These are phyloP conservation scores for Phytophthora chlamydospora DNA, from an alignment of 352 stramenopile genomes.

Conservation along the genomic window DNA sequence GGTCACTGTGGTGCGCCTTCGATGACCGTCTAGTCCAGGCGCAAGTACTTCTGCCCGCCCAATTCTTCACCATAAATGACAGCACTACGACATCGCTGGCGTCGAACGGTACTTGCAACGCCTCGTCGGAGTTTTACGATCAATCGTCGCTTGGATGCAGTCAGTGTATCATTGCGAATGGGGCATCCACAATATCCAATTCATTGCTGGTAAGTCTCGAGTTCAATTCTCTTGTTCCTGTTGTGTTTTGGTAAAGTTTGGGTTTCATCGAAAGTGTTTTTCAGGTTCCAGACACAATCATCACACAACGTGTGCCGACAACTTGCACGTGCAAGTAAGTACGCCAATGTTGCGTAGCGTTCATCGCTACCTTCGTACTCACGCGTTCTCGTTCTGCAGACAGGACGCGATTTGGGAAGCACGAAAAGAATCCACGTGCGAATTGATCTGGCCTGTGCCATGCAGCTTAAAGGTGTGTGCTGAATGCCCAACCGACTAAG, in stretches of 20 bases:
- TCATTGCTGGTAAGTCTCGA: constrained; percentile 40
- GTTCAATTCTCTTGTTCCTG: background rate
- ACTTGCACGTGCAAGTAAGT: constrained; percentile 57
- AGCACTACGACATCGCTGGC: constrained; percentile 5
- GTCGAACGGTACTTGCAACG: constrained; percentile 37
- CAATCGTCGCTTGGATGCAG: constrained; percentile 59
- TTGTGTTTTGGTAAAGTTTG: background rate
- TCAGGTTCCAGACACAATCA: constrained; percentile 43
- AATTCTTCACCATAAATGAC: constrained; percentile 13
- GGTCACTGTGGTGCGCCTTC: constrained; percentile 6
- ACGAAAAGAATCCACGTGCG: constrained; percentile 44
- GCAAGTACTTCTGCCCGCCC: constrained; percentile 17
- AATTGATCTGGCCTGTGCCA: constrained; percentile 67
- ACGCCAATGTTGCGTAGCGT: background rate
- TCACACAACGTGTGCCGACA: constrained; percentile 28
- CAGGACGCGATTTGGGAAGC: constrained; percentile 24
- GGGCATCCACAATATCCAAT: constrained; percentile 38
- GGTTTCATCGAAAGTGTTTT: background rate
- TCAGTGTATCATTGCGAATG: constrained; percentile 45
- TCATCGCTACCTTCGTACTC: background rate
- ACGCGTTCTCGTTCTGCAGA: constrained; percentile 14
- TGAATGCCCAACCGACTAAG: constrained; percentile 41
- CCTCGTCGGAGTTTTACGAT: constrained; percentile 62
- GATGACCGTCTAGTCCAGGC: constrained; percentile 6
- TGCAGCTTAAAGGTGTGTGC: constrained; percentile 57